Base-by-base conservation (phyloP, 2,329 filamentous ascomycete genomes). In the Sphaceloma murrayae region DNA sequence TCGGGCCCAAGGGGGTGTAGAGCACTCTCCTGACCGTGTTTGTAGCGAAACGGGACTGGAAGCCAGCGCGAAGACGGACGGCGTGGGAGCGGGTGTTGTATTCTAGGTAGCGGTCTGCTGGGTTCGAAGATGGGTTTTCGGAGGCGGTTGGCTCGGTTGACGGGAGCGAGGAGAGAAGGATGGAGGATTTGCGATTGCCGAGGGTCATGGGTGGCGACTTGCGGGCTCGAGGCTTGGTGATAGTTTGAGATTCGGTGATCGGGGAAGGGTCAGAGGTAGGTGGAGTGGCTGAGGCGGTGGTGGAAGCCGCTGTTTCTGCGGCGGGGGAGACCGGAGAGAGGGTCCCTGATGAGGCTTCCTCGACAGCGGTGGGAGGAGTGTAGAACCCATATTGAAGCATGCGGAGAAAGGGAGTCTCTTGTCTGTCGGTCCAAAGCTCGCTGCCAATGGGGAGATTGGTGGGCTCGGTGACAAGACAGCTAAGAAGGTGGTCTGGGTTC, bases 61-160 rank as follows among this genome's bases (percentile, higher is more conserved):
- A 40, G 5, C 30, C 9, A 49, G 54, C 14, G 48, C 47, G 27
- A 5, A 54, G 38, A 4, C 39, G 22, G 8, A 56, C 26, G 26
- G 47, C 34, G 11, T 49, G 43, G 16, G 47, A 51, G 8, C 31
- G 39, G 9, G 34, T 34, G 43, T 56, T 54, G 43, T 45, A 55
- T 18, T 52, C 51, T 24, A 57, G 10, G 32, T 55, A 31, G 49
- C 55, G 2, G 51, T 50, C 45, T 45, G 22, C 46, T 49, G 55
- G 11, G 17, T 40, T 33, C 45, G n/a, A 47, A 32, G 39, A 48
- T 11, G 31, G 38, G 30, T 29, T 29, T 43, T 49, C 40, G 24
- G 33, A 11, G 5, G 44, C 10, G n/a, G 18, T 14, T 14, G 17
- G 33, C 10, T 2, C 10, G 16, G 17, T n/a, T 32, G 29, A 14